A percentile compares a stretch with the other conserved stretches of the same genome.
phyloP scores from a whole-genome alignment of 148 eudicot species.

The Persicaria tinctoria region DNA sequence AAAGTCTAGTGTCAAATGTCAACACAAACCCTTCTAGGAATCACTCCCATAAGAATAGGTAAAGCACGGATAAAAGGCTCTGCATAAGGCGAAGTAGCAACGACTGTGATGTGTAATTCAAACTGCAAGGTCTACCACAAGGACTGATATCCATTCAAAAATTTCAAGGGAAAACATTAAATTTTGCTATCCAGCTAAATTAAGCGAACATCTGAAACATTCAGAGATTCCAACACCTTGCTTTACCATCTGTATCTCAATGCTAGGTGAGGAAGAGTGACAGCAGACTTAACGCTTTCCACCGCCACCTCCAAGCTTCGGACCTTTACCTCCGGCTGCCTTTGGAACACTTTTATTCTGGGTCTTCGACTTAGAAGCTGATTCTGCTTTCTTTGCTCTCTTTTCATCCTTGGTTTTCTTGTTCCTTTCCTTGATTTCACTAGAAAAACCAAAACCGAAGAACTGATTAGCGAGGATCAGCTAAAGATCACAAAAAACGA shows the following conservation, averaged over 20 bases:
- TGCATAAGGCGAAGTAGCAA: background rate
- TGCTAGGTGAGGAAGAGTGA: background rate
- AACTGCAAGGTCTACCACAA: background rate
- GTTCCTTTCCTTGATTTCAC: constrained; percentile 71
- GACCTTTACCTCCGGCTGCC: constrained; percentile 18
- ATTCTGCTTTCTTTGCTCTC: constrained; percentile 60
- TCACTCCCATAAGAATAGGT: too few species aligned
- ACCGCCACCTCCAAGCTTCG: constrained; percentile 19
- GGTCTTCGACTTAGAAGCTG: constrained; percentile 28
- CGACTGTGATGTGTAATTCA: background rate
- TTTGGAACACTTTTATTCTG: constrained; percentile 33
- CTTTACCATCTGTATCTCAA: background rate
- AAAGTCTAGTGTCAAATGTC: too few species aligned
- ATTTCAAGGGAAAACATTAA: background rate
- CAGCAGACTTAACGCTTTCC: constrained; percentile 12
- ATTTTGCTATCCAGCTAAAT: background rate
- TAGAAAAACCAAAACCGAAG: background rate
- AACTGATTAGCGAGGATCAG: background rate
- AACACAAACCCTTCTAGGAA: too few species aligned
- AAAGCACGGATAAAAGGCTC: background rate
- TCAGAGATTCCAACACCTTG: background rate
- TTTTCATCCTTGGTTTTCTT: constrained; percentile 68
- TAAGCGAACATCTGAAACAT: background rate
- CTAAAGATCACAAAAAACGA: background rate
- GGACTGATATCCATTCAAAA: constrained; percentile 6